phyloP scores from a whole-genome alignment of 2,329 filamentous ascomycete species.

The Didymella keratinophila region DNA sequence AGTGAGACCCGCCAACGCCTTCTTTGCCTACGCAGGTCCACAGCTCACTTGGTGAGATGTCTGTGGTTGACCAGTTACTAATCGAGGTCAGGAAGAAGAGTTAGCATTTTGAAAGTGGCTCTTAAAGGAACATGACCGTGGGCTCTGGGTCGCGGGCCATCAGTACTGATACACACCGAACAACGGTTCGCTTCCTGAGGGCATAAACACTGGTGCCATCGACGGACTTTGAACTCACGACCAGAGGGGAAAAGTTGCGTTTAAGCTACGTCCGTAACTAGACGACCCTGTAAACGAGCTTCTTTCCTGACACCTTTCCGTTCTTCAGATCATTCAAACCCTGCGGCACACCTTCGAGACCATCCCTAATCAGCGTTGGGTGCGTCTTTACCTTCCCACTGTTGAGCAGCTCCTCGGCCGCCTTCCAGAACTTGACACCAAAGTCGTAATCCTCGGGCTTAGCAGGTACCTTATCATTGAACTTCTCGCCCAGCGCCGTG shows the following conservation, averaged over 20 bases:
- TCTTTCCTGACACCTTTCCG: constrained; percentile 46
- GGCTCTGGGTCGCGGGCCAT: background rate
- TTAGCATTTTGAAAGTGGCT: background rate
- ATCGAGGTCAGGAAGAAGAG: background rate
- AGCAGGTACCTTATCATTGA: constrained; percentile 41
- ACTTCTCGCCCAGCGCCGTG: constrained; percentile 53
- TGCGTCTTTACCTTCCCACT: constrained; percentile 46
- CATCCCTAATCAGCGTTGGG: constrained; percentile 38
- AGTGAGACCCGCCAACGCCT: background rate
- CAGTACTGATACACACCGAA: background rate
- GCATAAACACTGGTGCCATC: background rate
- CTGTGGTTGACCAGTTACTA: background rate
- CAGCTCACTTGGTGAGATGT: background rate
- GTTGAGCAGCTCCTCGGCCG: constrained; percentile 34
- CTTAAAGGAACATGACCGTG: background rate
- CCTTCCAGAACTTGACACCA: constrained; percentile 36
- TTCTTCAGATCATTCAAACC: constrained; percentile 45
- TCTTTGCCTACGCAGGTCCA: background rate
- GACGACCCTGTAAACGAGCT: constrained; percentile 43
- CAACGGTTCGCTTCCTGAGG: background rate
- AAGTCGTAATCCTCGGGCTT: constrained; percentile 41
- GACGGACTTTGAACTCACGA: background rate
- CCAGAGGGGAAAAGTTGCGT: background rate
- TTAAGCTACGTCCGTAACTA: background rate
- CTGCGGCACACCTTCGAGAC: constrained; percentile 41